Evolutionary conservation across 2,329 filamentous ascomycete species (phyloP).

Genomic region (Cryoendolithus antarcticus): DNA sequence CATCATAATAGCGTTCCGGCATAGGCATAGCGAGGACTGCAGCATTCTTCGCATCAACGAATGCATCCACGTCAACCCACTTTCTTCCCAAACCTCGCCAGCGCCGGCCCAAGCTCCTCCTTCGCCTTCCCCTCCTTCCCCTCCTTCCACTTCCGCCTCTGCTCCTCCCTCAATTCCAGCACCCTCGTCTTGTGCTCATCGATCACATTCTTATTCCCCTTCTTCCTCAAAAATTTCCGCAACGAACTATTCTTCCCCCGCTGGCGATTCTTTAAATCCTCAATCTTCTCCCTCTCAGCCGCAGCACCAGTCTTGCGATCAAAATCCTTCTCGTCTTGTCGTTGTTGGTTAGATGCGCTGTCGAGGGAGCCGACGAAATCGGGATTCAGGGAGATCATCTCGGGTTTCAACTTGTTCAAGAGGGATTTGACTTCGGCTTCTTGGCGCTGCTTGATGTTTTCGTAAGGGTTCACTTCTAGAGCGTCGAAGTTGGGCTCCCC

Average conservation of each 20-base stretch:
- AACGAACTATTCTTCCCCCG: conserved; percentile 82
- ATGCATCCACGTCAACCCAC: conserved; percentile 2
- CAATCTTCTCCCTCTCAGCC: conserved; percentile 42
- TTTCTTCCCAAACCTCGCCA: conserved; percentile 58
- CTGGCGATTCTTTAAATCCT: conserved; percentile 59
- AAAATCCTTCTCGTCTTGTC: conserved; percentile 63
- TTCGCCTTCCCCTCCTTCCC: conserved; percentile 56
- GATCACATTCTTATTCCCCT: conserved; percentile 83
- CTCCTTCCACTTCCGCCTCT: conserved; percentile 56
- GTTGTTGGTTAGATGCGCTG: conserved; percentile 63
- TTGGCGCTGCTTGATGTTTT: conserved; percentile 82
- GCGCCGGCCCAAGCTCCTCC: conserved; percentile 68
- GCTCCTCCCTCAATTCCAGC: conserved; percentile 63
- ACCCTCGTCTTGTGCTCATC: conserved; percentile 86
- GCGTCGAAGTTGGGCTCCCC: conserved; percentile 95
- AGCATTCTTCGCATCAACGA: too few relatives aligned
- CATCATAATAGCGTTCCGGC: too few relatives aligned
- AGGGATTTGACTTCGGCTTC: conserved; percentile 81
- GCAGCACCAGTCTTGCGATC: conserved; percentile 46
- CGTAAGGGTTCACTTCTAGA: conserved; percentile 87
- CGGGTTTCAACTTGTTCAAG: conserved; percentile 87
- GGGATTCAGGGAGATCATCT: conserved; percentile 93
- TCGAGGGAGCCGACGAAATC: conserved; percentile 86
- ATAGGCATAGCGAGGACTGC: too few relatives aligned
- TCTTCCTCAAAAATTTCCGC: conserved; percentile 81